These are phyloP conservation scores for Ophiostoma sp. DNA, from an alignment of 2,329 filamentous ascomycete genomes.

Conservation along the genomic window DNA sequence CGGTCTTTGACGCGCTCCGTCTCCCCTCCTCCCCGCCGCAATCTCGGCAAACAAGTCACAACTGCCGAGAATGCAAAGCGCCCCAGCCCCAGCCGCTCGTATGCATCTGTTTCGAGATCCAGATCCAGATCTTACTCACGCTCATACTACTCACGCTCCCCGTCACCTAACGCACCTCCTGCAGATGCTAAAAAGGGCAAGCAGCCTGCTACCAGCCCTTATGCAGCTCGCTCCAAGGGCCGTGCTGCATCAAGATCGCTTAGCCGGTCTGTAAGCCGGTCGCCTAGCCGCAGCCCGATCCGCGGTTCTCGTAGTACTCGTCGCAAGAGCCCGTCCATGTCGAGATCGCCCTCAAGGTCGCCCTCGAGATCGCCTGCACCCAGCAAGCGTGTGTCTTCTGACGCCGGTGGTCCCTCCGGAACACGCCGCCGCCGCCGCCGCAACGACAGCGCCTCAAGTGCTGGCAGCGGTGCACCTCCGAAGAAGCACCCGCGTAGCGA, in stretches of 20 bases:
- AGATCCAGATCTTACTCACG: conserved; percentile 25
- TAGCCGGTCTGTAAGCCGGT: not conserved
- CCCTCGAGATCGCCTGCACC: conserved; percentile 28
- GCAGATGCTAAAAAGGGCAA: conserved; percentile 11
- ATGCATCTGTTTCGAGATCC: conserved; percentile 27
- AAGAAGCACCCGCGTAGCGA: conserved; percentile 28
- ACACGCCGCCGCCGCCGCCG: conserved; percentile 28
- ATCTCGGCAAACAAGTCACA: not conserved
- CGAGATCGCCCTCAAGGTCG: conserved; percentile 26
- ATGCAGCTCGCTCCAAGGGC: not conserved
- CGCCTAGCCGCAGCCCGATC: not conserved
- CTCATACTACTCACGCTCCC: conserved; percentile 30
- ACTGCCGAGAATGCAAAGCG: not conserved
- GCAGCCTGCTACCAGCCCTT: not conserved
- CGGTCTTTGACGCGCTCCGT: conserved; percentile 18
- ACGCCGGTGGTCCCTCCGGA: conserved; percentile 19
- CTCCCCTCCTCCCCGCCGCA: not conserved
- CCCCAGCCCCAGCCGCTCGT: conserved; percentile 27
- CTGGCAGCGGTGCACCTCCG: conserved; percentile 27
- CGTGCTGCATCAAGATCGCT: conserved; percentile 1
- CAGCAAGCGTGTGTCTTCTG: conserved; percentile 18
- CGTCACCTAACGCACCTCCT: conserved; percentile 16
- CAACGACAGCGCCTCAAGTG: conserved; percentile 26
- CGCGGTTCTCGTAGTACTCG: conserved; percentile 6
- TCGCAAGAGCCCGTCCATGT: not conserved